These are phyloP conservation scores for Apiotrichum gamsii DNA, from an alignment of 1,284 basidiomycete species.

Conservation along the genomic window DNA sequence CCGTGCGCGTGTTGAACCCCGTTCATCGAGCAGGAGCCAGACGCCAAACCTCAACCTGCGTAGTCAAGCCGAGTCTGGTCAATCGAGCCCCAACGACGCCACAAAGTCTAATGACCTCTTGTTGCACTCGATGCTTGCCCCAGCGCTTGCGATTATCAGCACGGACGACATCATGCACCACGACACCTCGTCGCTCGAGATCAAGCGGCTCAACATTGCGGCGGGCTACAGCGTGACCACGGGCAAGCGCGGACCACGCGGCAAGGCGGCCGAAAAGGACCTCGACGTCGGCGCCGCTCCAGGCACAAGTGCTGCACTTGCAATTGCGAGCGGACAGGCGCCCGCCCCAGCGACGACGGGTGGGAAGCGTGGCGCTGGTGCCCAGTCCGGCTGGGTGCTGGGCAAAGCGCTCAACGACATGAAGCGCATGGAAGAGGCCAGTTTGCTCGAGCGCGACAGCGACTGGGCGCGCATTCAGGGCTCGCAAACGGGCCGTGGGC, in stretches of 20 bases:
- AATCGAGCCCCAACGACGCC: constrained; percentile 16
- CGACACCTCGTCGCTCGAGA: constrained; percentile 36
- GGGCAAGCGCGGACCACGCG: constrained; percentile 38
- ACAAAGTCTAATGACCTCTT: constrained; percentile 35
- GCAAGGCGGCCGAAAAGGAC: constrained; percentile 26
- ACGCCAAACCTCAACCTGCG: constrained; percentile 11
- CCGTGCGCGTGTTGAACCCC: constrained; percentile 19
- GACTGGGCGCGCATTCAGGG: constrained; percentile 47
- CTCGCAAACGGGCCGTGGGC: constrained; percentile 25
- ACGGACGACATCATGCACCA: constrained; percentile 43
- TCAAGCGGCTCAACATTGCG: constrained; percentile 28
- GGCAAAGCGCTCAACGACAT: constrained; percentile 45
- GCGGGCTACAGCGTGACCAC: constrained; percentile 24
- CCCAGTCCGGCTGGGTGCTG: constrained; percentile 35
- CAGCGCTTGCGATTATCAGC: constrained; percentile 34
- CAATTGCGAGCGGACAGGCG: constrained; percentile 31
- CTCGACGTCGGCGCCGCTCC: constrained; percentile 31
- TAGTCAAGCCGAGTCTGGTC: constrained; percentile 12
- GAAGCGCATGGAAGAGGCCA: constrained; percentile 44
- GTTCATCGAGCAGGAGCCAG: constrained; percentile 8
- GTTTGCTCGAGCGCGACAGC: constrained; percentile 41
- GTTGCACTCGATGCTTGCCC: constrained; percentile 34
- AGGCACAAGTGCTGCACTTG: constrained; percentile 34
- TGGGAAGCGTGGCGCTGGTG: constrained; percentile 32
- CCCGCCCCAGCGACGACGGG: constrained; percentile 15